Conservation (phyloP, 495 filamentous ascomycete genomes). For the Lasiosphaeria ovina region DNA sequence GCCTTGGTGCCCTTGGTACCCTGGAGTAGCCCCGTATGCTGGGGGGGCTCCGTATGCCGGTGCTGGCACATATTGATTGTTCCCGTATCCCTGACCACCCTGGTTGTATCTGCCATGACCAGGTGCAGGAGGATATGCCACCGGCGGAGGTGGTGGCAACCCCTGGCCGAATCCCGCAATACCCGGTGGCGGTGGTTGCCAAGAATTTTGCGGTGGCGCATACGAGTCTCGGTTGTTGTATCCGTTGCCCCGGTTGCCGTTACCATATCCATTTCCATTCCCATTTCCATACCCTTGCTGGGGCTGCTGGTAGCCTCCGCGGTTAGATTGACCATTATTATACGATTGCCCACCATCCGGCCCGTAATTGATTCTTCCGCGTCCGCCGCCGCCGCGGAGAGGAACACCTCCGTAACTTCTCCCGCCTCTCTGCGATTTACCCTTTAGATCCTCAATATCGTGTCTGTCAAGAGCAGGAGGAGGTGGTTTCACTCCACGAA, state of each 20-base stretch:
- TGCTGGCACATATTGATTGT: conserved; percentile 9
- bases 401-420: conserved; percentile 46
- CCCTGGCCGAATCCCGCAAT: conserved; percentile 44
- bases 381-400: conserved; percentile 28
- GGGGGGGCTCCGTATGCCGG: conserved; percentile 5
- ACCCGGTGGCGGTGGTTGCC: conserved; percentile 44
- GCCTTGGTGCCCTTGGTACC: conserved; percentile 16
- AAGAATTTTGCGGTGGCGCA: conserved; percentile 39
- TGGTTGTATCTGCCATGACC: not conserved
- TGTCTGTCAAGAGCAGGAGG: conserved; percentile 64
- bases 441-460: conserved; percentile 69
- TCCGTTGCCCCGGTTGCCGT: conserved; percentile 6
- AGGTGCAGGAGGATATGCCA: conserved; percentile 12
- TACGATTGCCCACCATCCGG: conserved; percentile 22
- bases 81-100: not conserved
- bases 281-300: conserved; percentile 23
- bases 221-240: conserved; percentile 29
- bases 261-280: conserved; percentile 29
- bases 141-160: conserved; percentile 47
- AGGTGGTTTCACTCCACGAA: conserved; percentile 75
- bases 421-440: conserved; percentile 59
- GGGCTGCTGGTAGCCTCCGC: conserved; percentile 22
- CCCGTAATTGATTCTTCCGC: conserved; percentile 42
- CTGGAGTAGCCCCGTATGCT: conserved; percentile 12
- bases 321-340: not conserved